phyloP scores from a whole-genome alignment of 305 asterid species.

The Fraxinus dipetala region DNA sequence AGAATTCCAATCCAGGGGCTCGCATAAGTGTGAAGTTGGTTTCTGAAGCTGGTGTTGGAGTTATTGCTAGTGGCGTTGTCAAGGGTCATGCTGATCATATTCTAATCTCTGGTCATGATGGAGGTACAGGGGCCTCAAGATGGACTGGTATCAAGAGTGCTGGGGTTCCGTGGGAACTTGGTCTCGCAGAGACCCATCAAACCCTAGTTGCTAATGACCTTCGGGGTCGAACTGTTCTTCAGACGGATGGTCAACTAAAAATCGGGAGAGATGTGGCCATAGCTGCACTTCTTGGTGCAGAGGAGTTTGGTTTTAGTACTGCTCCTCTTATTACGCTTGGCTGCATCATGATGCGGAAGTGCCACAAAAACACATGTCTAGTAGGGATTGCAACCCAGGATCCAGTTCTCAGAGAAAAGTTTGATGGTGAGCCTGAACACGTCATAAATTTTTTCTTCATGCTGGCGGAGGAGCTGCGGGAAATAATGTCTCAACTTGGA shows the following conservation, averaged over 20 bases:
- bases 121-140: slow-evolving; percentile 98
- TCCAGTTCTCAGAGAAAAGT: slow-evolving; percentile 90
- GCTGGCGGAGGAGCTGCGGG: slow-evolving; percentile 97
- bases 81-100: slow-evolving; percentile 99
- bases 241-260: slow-evolving; percentile 97
- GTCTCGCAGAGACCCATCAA: slow-evolving; percentile 98
- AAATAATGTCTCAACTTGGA: slow-evolving; percentile 89
- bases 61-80: slow-evolving; percentile 96
- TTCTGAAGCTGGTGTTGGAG: slow-evolving; percentile 99
- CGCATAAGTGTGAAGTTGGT: slow-evolving; percentile 97
- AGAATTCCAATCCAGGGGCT: slow-evolving; percentile 97
- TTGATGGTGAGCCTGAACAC: slow-evolving; percentile 99
- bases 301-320: slow-evolving; percentile 99
- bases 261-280: slow-evolving; percentile 97
- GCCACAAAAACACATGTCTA: slow-evolving; percentile 98
- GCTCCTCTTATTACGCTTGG: slow-evolving; percentile 97
- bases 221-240: slow-evolving; percentile 91
- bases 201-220: slow-evolving; percentile 98
- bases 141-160: slow-evolving; percentile 99
- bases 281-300: slow-evolving; percentile 99
- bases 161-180: slow-evolving; percentile 99
- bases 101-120: slow-evolving; percentile 98
- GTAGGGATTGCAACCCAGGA: slow-evolving; percentile 99
- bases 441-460: slow-evolving; percentile 96
- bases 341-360: slow-evolving; percentile 99